Base-by-base conservation (phyloP, 495 filamentous ascomycete species). In the Aspergillus asperescens region DNA sequence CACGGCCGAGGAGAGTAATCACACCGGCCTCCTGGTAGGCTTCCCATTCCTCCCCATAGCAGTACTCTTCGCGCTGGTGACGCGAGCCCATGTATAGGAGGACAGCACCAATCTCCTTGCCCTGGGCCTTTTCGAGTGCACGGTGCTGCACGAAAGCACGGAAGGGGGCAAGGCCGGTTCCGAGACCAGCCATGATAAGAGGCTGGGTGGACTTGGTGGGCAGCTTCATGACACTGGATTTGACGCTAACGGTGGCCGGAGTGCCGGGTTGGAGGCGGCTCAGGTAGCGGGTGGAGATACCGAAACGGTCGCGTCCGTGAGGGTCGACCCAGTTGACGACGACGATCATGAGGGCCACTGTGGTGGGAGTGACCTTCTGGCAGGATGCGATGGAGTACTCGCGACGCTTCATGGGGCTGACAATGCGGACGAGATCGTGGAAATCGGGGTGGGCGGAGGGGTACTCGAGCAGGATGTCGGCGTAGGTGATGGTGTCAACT, bases 21-120 rank as follows among this genome's bases (percentile, higher is more conserved):
- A 98, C 86, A 49, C 93, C 93, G 1, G 94, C 90, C 48, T 90
- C 90, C 66, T 92, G 81, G 69, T 98, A 98, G 3, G 93, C 93
- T 70, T 98, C 94, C 93, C 93, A 98, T 69, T 98, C 93, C 74
- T 98, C 93, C 57, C 93, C 93, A 63, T 98, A 98, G 39, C 96
- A 86, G 68, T 98, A 98, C 73, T 98, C 93, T 73, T 98, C 94
- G 51, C 90, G 87, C 74, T 95, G 90, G 79, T 95, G 90, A 39
- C 93, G 89, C 5, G 89, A 91, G 58, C 93, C 93, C 79, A 98
- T 91, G 78, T 97, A 98, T 52, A 98, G 77, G 18, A 98, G 80
- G 50, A 96, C 90, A 24, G 90, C 75, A 39, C 93, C 93, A 60
- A 98, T 95, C 50, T 93, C 85, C 73, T 91, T 89, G 66, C 93